phyloP scores from a whole-genome alignment of 345 rosid species.

The Noccaea bulbosa region DNA sequence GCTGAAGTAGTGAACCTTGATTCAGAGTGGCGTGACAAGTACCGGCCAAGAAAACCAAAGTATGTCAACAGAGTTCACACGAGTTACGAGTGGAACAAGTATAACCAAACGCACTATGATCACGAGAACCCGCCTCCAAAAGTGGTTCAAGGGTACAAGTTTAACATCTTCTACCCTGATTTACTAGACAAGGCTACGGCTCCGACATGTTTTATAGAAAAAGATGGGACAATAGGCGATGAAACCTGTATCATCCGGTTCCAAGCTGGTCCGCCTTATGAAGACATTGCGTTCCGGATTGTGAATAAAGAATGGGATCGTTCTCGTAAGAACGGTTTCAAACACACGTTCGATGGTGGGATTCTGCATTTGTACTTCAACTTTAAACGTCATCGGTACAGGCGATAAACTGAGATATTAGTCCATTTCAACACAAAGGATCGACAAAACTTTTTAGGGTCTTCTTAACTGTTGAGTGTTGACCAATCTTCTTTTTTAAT shows the following conservation, averaged over 20 bases:
- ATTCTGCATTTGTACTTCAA: too few relatives aligned
- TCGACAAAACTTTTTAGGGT: too few relatives aligned
- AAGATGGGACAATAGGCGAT: conserved; percentile 62
- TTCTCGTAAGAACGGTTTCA: too few relatives aligned
- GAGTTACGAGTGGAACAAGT: conserved; percentile 97
- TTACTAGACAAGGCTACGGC: conserved; percentile 81
- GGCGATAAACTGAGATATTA: too few relatives aligned
- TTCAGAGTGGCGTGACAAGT: conserved; percentile 97
- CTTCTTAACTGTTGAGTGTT: too few relatives aligned
- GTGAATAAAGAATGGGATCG: too few relatives aligned
- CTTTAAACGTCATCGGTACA: too few relatives aligned
- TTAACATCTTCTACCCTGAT: conserved; percentile 88
- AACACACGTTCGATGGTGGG: too few relatives aligned
- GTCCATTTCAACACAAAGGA: too few relatives aligned
- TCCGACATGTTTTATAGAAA: conserved; percentile 67
- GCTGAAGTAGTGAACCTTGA: conserved; percentile 84
- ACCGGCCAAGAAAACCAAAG: conserved; percentile 89
- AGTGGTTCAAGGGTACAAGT: conserved; percentile 93
- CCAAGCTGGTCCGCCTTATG: conserved; percentile 87
- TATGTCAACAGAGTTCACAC: conserved; percentile 95
- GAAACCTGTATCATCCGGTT: conserved; percentile 84
- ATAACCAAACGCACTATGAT: conserved; percentile 90
- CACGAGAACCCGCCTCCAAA: conserved; percentile 98
- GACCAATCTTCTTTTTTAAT: too few relatives aligned
- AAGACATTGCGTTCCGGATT: conserved; percentile 55